Conservation (phyloP, 2,329 filamentous ascomycete genomes). For the Colletotrichum gigasporum region DNA sequence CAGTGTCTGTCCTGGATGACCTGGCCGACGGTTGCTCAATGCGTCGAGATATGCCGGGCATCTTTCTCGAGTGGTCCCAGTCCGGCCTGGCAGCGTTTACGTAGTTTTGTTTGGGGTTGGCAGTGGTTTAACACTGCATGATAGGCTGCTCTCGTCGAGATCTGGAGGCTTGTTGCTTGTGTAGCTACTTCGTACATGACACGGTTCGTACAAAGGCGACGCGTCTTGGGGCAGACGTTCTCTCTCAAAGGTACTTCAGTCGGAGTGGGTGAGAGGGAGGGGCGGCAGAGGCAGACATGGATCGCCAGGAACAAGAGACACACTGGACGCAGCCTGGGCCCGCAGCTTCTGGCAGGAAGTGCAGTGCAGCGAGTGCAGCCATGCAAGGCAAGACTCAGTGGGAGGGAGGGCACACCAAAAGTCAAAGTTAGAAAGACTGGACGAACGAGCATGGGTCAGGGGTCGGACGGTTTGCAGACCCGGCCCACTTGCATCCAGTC, state of each 20-base stretch:
- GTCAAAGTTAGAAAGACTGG: neutral
- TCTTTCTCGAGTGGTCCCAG: neutral
- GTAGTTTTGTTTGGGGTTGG: constrained; percentile 16
- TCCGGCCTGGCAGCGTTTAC: neutral
- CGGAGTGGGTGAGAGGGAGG: neutral
- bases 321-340: neutral
- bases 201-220: constrained; percentile 1
- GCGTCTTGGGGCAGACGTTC: too few relatives aligned
- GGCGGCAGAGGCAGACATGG: constrained; percentile 15
- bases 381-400: neutral
- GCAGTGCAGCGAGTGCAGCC: neutral
- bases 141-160: constrained; percentile 6
- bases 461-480: neutral
- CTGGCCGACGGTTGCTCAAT: constrained; percentile 12
- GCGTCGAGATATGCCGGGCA: neutral
- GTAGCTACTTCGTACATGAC: constrained; percentile 10
- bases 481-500: neutral
- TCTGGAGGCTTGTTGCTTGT: constrained; percentile 5
- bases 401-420: neutral
- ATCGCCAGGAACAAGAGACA: constrained; percentile 23
- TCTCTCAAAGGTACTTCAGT: too few relatives aligned
- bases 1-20: neutral
- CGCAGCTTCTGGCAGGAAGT: neutral
- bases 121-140: constrained; percentile 3
- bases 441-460: constrained; percentile 5